Conservation (phyloP, 169 alveolate species). For the Neospora caninum region DNA sequence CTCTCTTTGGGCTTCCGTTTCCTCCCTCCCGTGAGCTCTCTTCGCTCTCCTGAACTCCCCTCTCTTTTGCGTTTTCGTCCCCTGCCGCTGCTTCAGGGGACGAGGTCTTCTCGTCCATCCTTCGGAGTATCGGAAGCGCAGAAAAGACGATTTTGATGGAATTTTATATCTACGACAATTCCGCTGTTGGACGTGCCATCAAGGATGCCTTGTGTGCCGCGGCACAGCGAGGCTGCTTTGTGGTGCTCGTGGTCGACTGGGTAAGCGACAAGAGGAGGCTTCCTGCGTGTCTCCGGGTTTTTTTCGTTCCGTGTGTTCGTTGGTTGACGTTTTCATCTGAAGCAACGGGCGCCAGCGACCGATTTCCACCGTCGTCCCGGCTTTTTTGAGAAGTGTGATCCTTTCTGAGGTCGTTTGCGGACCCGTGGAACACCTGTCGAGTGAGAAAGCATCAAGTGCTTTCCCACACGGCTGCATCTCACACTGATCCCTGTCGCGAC, state of each 20-base stretch:
- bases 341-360: too few relatives aligned
- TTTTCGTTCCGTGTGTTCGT: too few relatives aligned
- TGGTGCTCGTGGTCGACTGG: slow-evolving; percentile 34
- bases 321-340: too few relatives aligned
- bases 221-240: slow-evolving; percentile 29
- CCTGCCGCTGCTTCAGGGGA: slow-evolving; percentile 25
- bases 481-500: too few relatives aligned
- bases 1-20: too few relatives aligned
- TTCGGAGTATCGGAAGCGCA: neutral
- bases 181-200: neutral
- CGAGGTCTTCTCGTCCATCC: neutral
- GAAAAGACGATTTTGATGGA: neutral
- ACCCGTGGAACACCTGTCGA: too few relatives aligned
- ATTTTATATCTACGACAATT: neutral
- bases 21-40: too few relatives aligned
- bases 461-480: too few relatives aligned
- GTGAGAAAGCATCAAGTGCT: too few relatives aligned
- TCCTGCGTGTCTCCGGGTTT: neutral
- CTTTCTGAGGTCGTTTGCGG: too few relatives aligned
- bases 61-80: neutral
- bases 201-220: slow-evolving; percentile 33
- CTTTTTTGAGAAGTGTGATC: too few relatives aligned
- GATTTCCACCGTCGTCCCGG: too few relatives aligned
- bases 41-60: neutral
- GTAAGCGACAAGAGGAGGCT: neutral